Evolutionary conservation across 352 stramenopile genomes (phyloP), one percentile per base, ranked within the genome.

Genomic region (Halophytophthora batemanensis): DNA sequence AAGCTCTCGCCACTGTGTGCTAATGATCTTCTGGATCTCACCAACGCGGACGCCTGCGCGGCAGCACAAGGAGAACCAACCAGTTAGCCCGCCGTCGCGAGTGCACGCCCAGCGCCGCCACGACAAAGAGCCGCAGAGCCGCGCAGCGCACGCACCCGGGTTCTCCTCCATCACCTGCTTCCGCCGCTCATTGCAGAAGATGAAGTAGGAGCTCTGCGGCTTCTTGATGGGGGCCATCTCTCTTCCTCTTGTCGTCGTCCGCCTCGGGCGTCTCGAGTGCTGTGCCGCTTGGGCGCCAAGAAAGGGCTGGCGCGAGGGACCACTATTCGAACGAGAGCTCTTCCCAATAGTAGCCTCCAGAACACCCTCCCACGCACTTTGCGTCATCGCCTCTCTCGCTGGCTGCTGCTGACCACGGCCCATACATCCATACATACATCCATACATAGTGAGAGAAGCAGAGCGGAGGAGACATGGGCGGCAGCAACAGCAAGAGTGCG

Each of bases 21-120:
- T 96, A 25, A 98, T 86, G 15, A 91, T 60, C 64, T 96, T 96
- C 44, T 96, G 87, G 17, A 98, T 77, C 13, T 87, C 74, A 7
- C 82, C 80, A 39, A 95, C 71, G 48, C 68, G 67, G 2, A 79
- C 47, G 2, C 74, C 71, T 76, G 52, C 18, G 18, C 37, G 22
- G 15, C 25, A 44, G 11, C 18, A 22, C 11, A 45, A n/a, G 25
- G 25, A 31, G 4, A 31, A 8, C 25, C 25, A 31, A 31, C 8
- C 25, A 31, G 4, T 31, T 8, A 31, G 25, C 8, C 25, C 25
- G 25, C 8, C 25, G 25, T 31, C 25, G 25, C 25, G 8, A 10
- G n/a, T 1, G 6, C 18, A 18, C 17, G 10, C 6, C 19, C 10
- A 38, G 7, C 18, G 21, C 29, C 4, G 15, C 13, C 4, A 46